Evolutionary conservation across 192 early-diverging fungal species (phyloP).

Genomic region (Backusella tarrabulga): DNA sequence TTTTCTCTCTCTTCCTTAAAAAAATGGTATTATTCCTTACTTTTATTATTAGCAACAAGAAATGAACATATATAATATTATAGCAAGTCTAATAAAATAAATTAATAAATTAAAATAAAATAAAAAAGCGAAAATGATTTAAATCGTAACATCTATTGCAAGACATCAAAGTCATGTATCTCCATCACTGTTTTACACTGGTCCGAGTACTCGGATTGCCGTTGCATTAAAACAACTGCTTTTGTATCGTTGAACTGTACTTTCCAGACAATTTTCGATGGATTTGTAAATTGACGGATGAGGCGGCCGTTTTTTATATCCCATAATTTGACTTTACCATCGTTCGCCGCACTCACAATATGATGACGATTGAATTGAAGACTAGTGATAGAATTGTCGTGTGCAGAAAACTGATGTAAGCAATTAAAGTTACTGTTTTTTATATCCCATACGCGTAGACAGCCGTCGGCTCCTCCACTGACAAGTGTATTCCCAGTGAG

Average conservation of each 20-base stretch:
- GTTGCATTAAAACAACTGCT: constrained; percentile 54
- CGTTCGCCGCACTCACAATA: constrained; percentile 86
- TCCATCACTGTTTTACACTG: constrained; percentile 39
- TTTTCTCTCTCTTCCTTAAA: neutral
- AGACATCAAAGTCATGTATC: constrained; percentile 38
- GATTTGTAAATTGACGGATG: constrained; percentile 75
- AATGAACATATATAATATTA: neutral
- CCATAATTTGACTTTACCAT: constrained; percentile 95
- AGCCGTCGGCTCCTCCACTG: constrained; percentile 92
- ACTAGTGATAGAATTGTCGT: constrained; percentile 90
- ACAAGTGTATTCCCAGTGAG: constrained; percentile 64
- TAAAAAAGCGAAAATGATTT: neutral
- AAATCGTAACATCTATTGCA: neutral
- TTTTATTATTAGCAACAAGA: neutral
- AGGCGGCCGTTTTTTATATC: constrained; percentile 84
- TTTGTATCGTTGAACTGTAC: constrained; percentile 53
- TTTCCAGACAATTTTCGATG: constrained; percentile 87
- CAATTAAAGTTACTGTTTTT: constrained; percentile 40
- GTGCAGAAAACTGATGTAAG: constrained; percentile 64
- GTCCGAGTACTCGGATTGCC: constrained; percentile 16
- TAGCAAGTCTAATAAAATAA: neutral
- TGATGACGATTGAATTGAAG: constrained; percentile 91
- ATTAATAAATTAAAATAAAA: neutral
- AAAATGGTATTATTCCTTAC: neutral
- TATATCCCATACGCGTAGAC: constrained; percentile 91